Evolutionary conservation across 1,139 yeast genomes (phyloP).

Genomic region (Pichia sp.): DNA sequence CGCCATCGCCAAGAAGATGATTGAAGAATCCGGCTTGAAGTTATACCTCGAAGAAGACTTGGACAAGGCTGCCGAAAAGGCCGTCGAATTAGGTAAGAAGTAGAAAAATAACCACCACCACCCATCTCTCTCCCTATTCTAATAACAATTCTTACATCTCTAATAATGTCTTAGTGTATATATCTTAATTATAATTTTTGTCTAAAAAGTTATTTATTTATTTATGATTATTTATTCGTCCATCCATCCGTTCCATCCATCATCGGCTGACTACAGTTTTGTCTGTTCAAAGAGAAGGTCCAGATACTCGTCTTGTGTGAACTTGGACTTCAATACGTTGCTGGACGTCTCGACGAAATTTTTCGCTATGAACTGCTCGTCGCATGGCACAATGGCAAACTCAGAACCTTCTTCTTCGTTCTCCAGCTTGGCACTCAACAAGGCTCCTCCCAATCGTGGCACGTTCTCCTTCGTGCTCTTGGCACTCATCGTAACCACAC

Average conservation of each 20-base stretch:
- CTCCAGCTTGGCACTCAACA: conserved; percentile 64
- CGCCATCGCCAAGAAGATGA: conserved; percentile 82
- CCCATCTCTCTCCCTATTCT: not conserved
- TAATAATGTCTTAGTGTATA: not conserved
- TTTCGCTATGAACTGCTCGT: conserved; percentile 19
- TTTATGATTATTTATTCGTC: not conserved
- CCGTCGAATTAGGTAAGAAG: conserved; percentile 54
- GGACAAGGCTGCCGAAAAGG: conserved; percentile 97
- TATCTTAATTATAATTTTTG: not conserved
- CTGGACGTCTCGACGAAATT: conserved; percentile 38
- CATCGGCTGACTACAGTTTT: not conserved
- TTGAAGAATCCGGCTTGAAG: conserved; percentile 85
- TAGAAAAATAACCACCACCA: conserved; percentile 15
- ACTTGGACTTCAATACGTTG: conserved; percentile 31
- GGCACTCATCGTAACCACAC: conserved; percentile 72
- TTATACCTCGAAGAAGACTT: conserved; percentile 87
- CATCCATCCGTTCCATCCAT: not conserved
- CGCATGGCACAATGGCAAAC: conserved; percentile 13
- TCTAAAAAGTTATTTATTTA: not conserved
- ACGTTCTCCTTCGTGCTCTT: conserved; percentile 55
- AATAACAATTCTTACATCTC: not conserved
- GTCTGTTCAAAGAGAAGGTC: conserved; percentile 27
- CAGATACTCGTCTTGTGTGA: conserved; percentile 33
- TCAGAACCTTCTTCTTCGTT: conserved; percentile 54
- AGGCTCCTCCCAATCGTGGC: conserved; percentile 73